Percentiles rank a stretch among this genome's conserved stretches.
Conservation (phyloP, 108 stramenopile species). For the Aureococcus anophagefferens region DNA sequence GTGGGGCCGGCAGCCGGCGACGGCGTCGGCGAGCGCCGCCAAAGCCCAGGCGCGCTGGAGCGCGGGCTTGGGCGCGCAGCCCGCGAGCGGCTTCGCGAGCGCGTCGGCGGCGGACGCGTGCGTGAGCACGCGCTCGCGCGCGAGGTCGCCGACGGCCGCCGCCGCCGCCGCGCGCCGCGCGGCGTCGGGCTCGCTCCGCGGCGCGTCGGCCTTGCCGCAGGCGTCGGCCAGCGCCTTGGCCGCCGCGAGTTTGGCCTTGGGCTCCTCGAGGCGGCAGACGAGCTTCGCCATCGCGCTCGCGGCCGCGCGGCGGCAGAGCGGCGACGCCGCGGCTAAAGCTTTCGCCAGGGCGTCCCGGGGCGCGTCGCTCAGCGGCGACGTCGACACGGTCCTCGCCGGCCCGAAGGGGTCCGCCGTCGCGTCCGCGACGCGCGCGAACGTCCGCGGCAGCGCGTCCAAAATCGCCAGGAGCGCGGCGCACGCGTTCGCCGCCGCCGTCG, state of each 20-base stretch:
- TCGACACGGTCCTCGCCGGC: background rate
- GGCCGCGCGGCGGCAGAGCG: background rate
- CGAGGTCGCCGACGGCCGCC: background rate
- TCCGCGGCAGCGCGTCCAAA: background rate
- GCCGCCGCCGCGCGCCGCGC: background rate
- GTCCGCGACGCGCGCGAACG: background rate
- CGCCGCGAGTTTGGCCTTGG: background rate
- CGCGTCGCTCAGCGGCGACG: background rate
- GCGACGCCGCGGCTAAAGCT: background rate
- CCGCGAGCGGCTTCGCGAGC: background rate
- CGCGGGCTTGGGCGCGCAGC: background rate
- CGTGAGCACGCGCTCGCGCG: background rate
- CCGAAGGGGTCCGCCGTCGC: background rate
- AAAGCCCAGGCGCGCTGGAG: background rate
- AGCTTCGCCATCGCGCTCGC: background rate
- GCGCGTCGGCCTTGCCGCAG: background rate
- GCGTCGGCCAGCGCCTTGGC: background rate
- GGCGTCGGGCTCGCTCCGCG: background rate
- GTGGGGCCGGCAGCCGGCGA: background rate
- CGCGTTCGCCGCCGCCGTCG: background rate
- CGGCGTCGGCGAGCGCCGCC: background rate
- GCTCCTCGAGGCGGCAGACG: background rate
- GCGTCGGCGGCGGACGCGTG: background rate
- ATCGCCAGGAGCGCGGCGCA: background rate
- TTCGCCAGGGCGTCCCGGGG: background rate